Base-by-base conservation (phyloP, 2,329 filamentous ascomycete species). In the Penicillium sp. region DNA sequence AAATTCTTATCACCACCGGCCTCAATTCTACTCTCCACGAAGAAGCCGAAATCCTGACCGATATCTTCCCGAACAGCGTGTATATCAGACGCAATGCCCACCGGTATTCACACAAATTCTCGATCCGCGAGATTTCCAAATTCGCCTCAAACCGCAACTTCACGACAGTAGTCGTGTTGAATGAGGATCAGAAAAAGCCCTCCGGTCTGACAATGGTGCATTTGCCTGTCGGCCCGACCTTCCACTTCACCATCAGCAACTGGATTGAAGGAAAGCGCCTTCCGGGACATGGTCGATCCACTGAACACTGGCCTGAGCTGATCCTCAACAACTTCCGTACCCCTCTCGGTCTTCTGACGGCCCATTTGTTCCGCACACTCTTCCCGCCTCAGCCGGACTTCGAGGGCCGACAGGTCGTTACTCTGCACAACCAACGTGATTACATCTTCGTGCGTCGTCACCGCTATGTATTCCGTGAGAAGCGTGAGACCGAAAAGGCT, bases 291-390 rank as follows among this genome's bases (percentile, higher is more conserved):
- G 94, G 85, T 75, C 93, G 92, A 62, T 84, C 91, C 0, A 97
- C 93, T 1, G 88, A 90, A 45, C 92, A 97, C 75, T 91, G 90
- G 68, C 91, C 92, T 1, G 93, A 97, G 74, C 80, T 97, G 27
- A 82, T 96, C 34, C 81, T 97, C 47, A 97, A 97, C 75, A 93
- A 94, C 70, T 99, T 99, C 80, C 88, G 89, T 66, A 99, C 94
- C 0, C 91, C 93, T 0, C 81, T 99, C 1, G 94, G 94, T 75
- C 79, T 96, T 9, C 78, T 97, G 36, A 91, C 92, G 0, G 93
- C 92, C 8, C 87, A 91, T 66, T 78, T 97, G 1, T 94, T 99
- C 77, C 83, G 88, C 59, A 85, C 82, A 0, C 74, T 95, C 27
- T 94, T 91, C 74, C 94, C 93, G 0, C 83, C 87, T 0, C 83